Evolutionary conservation across 371 early-diverging fungal species (phyloP).

Genomic region (Vittaforma corneae): DNA sequence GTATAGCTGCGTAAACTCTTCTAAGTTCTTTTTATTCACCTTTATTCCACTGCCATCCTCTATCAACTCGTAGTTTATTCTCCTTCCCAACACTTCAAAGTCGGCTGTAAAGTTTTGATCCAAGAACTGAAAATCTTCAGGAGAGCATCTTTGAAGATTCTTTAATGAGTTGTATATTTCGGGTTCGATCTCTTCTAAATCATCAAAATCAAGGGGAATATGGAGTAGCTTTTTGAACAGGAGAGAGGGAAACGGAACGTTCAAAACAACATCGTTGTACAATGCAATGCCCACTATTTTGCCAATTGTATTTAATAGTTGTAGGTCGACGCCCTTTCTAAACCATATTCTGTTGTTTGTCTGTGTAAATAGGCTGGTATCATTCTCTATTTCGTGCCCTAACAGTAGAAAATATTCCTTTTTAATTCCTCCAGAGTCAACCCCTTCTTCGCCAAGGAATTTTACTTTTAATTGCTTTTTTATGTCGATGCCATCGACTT

Average conservation of each 20-base stretch:
- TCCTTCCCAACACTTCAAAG: slow-evolving; percentile 13
- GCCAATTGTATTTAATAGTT: slow-evolving; percentile 61
- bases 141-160: slow-evolving; percentile 55
- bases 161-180: slow-evolving; percentile 56
- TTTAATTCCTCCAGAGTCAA: slow-evolving; percentile 70
- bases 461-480: slow-evolving; percentile 58
- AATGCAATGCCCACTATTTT: slow-evolving; percentile 67
- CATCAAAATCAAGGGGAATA: slow-evolving; percentile 62
- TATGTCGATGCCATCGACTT: slow-evolving; percentile 21
- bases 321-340: slow-evolving; percentile 60
- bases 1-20: slow-evolving; percentile 66
- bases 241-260: slow-evolving; percentile 60
- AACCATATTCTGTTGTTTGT: slow-evolving; percentile 61
- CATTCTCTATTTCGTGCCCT: slow-evolving; percentile 54
- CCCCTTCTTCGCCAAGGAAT: slow-evolving; percentile 62
- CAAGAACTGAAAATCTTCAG: slow-evolving; percentile 71
- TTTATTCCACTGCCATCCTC: slow-evolving; percentile 59
- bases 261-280: slow-evolving; percentile 65
- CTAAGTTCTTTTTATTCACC: slow-evolving; percentile 63
- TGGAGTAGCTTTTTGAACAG: slow-evolving; percentile 71
- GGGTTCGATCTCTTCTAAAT: slow-evolving; percentile 63
- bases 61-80: slow-evolving; percentile 56
- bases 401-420: slow-evolving; percentile 67
- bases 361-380: slow-evolving; percentile 60
- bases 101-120: slow-evolving; percentile 38